Base-by-base conservation (phyloP, 2,329 filamentous ascomycete genomes). In the Beauveria australis region DNA sequence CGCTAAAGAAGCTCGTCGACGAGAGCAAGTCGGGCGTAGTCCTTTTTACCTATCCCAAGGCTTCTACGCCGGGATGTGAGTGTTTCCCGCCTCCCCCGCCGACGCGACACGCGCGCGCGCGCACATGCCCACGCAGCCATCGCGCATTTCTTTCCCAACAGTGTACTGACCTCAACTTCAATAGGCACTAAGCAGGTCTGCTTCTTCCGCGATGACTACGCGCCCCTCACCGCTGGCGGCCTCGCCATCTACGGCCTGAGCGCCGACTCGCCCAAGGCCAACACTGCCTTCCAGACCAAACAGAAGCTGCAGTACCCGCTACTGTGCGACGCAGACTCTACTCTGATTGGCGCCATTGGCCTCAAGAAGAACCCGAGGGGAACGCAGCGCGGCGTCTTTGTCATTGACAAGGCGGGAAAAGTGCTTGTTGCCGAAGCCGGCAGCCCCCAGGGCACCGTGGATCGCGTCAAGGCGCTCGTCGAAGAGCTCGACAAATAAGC, bases 31-130 rank as follows among this genome's bases (percentile, higher is more conserved):
- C 83, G 41, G 94, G 93, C 28, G 89, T 97, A 48, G 91, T 96
- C 40, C 78, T 97, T 33, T 97, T 99, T 74, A 97, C 92, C 37
- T 97, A 97, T 72, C 94, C 94, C 62, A 95, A 89, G 77, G 94
- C 94, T 14, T 94, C 89, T 30, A 99, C 94, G 24, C 91, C 91
- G 43, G 93, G 93, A 64, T 97, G 93, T 96, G 85, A 84, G 91
- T 72, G 91, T 72, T 51, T 33, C 24, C 18, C 19, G n/a, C 14
- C 19, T 30, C 33, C 6, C 12, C 47, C 14, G 22, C 47, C 47
- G n/a, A 43, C 24, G 22, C 14, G n/a, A 22, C 30, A 19, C 30
- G 51, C 53, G 24, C 37, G 37, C 16, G 22, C 30, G 18, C 26
- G 12, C 22, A 0, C 10, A 8, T 4, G 9, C 44, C 14, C 40